Evolutionary conservation across 495 filamentous ascomycete genomes (phyloP).

Genomic region (Penicillium mononematosum): DNA sequence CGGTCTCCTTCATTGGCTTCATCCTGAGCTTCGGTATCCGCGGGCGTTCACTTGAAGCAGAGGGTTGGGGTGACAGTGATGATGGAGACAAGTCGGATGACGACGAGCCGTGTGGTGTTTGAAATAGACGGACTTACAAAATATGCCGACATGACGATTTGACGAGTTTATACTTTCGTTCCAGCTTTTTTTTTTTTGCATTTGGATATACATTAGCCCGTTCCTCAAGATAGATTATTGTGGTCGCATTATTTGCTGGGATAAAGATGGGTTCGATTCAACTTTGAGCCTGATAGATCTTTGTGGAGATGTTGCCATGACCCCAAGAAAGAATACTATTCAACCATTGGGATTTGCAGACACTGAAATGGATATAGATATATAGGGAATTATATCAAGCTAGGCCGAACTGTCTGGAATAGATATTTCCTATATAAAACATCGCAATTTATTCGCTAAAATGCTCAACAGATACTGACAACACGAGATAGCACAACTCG

Average conservation of each 20-base stretch:
- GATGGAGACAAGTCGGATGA: slow-evolving; percentile 51
- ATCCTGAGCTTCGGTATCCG: slow-evolving; percentile 70
- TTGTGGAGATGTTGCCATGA: neutral
- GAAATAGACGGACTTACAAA: slow-evolving; percentile 1
- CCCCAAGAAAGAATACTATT: neutral
- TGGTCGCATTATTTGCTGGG: slow-evolving; percentile 14
- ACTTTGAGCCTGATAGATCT: neutral
- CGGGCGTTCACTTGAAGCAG: slow-evolving; percentile 57
- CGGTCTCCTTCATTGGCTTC: slow-evolving; percentile 73
- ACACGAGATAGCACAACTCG: neutral
- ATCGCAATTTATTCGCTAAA: neutral
- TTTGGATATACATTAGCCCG: slow-evolving; percentile 15
- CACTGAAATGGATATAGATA: neutral
- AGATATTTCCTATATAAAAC: neutral
- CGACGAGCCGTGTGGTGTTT: slow-evolving; percentile 33
- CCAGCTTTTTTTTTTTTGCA: slow-evolving; percentile 17
- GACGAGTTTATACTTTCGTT: slow-evolving; percentile 18
- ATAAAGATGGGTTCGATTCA: neutral
- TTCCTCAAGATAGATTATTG: neutral
- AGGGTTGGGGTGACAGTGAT: slow-evolving; percentile 57
- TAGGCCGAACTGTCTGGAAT: neutral
- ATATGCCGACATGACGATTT: slow-evolving; percentile 16
- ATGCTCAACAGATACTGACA: neutral
- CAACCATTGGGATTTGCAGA: neutral
- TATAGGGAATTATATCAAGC: neutral